phyloP scores from a whole-genome alignment of 176 grass and related monocot species.

The Cenchrus americanus region DNA sequence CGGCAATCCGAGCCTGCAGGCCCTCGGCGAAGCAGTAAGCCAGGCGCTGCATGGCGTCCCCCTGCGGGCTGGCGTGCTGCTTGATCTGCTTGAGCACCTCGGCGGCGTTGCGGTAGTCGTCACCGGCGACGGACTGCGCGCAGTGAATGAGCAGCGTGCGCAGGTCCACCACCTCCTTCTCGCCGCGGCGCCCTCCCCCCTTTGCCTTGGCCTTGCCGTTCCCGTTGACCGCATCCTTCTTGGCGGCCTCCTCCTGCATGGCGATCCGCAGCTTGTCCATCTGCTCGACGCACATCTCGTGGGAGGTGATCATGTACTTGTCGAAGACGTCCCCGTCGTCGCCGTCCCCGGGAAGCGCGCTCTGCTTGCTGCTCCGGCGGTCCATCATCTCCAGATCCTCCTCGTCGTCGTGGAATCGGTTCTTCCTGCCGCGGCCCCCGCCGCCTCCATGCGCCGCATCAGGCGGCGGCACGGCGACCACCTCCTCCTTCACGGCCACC shows the following conservation, averaged over 20 bases:
- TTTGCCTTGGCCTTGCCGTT: constrained; percentile 38
- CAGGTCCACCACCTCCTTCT: constrained; percentile 72
- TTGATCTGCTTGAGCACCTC: constrained; percentile 86
- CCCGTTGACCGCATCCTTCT: constrained; percentile 8
- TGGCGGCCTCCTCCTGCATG: constrained; percentile 49
- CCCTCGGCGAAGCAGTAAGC: constrained; percentile 81
- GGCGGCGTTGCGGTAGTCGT: constrained; percentile 64
- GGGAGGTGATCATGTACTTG: constrained; percentile 35
- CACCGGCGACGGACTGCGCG: constrained; percentile 68
- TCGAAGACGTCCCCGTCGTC: constrained; percentile 64
- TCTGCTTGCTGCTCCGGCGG: constrained; percentile 71
- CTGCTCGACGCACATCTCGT: constrained; percentile 39
- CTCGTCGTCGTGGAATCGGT: constrained; percentile 44
- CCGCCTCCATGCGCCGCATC: neutral
- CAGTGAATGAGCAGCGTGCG: constrained; percentile 87
- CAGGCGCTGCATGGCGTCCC: constrained; percentile 73
- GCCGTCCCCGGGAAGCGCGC: constrained; percentile 45
- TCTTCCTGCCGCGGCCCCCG: constrained; percentile 57
- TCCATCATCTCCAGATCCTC: constrained; percentile 52
- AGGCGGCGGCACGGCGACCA: neutral
- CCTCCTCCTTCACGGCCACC: constrained; percentile 53
- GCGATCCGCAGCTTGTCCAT: constrained; percentile 60
- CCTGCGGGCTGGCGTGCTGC: constrained; percentile 49
- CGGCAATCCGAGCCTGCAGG: constrained; percentile 67
- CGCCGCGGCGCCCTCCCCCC: constrained; percentile 33